Evolutionary conservation across 805 yeast species (phyloP).

Genomic region (Grigorovia jiainica): DNA sequence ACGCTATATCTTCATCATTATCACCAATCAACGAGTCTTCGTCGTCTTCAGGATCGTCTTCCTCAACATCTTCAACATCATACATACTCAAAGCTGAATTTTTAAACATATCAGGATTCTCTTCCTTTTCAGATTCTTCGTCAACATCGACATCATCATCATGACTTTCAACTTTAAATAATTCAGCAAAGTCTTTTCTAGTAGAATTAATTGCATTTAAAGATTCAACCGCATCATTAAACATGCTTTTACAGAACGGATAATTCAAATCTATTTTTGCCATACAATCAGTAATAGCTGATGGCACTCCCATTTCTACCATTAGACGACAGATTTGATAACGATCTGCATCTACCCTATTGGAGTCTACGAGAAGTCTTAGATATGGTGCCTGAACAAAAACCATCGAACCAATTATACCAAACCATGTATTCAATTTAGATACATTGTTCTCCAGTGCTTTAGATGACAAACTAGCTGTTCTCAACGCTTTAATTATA

Average conservation of each 20-base stretch:
- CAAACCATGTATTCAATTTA: conserved; percentile 26
- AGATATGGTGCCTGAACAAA: conserved; percentile 25
- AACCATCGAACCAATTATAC: conserved; percentile 21
- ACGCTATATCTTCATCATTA: conserved; percentile 32
- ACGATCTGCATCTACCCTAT: conserved; percentile 47
- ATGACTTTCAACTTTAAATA: conserved; percentile 48
- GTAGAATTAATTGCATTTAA: conserved; percentile 47
- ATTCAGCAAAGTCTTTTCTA: conserved; percentile 46
- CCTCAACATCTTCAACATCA: conserved; percentile 66
- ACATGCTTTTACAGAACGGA: conserved; percentile 52
- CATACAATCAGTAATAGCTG: conserved; percentile 47
- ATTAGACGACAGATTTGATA: conserved; percentile 55
- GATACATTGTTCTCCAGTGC: conserved; percentile 18
- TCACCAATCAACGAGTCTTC: conserved; percentile 40
- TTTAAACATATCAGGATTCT: conserved; percentile 71
- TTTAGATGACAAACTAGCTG: conserved; percentile 29
- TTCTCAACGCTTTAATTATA: conserved; percentile 51
- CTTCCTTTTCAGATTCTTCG: conserved; percentile 56
- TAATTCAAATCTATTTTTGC: conserved; percentile 65
- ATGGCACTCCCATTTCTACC: conserved; percentile 56
- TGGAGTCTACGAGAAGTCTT: conserved; percentile 37
- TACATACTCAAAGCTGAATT: conserved; percentile 93
- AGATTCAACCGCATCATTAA: conserved; percentile 52
- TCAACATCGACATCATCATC: conserved; percentile 49
- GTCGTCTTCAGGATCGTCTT: conserved; percentile 51